Conservation (phyloP, 164 flowering plant genomes). For the Piper betle region DNA sequence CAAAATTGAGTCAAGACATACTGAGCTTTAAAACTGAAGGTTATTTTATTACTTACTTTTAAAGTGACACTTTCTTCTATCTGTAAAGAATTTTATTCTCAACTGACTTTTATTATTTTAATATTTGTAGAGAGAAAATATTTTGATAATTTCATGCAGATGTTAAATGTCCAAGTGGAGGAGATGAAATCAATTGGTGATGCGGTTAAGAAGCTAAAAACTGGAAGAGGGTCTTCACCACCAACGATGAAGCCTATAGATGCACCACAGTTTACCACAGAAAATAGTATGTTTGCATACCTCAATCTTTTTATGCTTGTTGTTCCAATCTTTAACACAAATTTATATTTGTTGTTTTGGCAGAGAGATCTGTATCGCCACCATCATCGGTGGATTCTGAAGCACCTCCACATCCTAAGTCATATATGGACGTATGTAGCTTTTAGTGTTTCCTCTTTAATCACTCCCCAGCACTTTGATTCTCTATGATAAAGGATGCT, state of each 20-base stretch:
- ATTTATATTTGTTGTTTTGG: constrained; percentile 1
- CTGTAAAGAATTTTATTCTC: not conserved
- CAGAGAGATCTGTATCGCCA: constrained; percentile 68
- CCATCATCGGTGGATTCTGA: constrained; percentile 48
- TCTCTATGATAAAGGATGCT: not conserved
- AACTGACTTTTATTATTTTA: not conserved
- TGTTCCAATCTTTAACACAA: not conserved
- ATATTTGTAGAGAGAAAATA: constrained; percentile 44
- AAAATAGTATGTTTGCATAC: constrained; percentile 11
- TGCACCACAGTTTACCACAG: constrained; percentile 7
- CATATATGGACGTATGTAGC: constrained; percentile 64
- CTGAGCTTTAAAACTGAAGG: constrained; percentile 63
- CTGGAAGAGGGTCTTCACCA: constrained; percentile 16
- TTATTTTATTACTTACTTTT: constrained; percentile 9
- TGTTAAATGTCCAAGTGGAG: constrained; percentile 55
- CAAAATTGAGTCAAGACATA: constrained; percentile 82
- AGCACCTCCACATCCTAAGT: constrained; percentile 62
- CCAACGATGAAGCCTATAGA: constrained; percentile 11
- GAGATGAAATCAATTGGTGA: constrained; percentile 75
- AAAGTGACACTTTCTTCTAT: not conserved
- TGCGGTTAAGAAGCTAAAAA: constrained; percentile 57
- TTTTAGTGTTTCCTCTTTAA: not conserved
- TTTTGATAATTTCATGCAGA: constrained; percentile 39
- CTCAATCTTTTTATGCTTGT: not conserved
- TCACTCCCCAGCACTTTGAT: not conserved